phyloP scores from a whole-genome alignment of 495 filamentous ascomycete genomes.

The Halenospora varia region DNA sequence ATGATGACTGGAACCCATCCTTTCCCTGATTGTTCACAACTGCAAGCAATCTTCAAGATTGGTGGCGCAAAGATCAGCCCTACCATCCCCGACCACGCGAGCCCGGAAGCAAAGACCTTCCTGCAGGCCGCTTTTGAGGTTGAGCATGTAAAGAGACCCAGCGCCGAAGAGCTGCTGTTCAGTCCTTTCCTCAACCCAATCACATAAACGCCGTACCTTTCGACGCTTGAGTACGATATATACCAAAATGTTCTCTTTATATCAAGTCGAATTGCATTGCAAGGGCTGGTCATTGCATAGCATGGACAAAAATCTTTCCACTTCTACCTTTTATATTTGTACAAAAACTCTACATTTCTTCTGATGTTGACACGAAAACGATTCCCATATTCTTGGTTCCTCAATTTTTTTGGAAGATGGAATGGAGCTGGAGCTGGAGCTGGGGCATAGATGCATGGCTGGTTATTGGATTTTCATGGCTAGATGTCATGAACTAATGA shows the following conservation, averaged over 20 bases:
- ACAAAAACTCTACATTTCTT: not conserved
- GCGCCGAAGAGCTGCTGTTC: conserved; percentile 81
- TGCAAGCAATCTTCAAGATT: conserved; percentile 99
- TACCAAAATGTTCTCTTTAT: not conserved
- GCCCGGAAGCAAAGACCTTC: conserved; percentile 81
- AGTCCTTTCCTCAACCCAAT: conserved; percentile 63
- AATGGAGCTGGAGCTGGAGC: not conserved
- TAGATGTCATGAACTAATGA: no score
- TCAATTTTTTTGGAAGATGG: not conserved
- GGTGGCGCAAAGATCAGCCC: conserved; percentile 82
- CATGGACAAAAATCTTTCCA: not conserved
- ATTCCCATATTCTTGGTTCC: not conserved
- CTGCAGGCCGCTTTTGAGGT: conserved; percentile 88
- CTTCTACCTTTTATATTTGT: not conserved
- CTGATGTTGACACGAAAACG: not conserved
- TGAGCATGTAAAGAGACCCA: conserved; percentile 87
- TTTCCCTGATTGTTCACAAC: conserved; percentile 93
- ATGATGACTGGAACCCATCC: conserved; percentile 98
- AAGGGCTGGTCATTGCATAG: conserved; percentile 16
- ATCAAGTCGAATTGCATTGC: conserved; percentile 19
- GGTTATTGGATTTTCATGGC: no score
- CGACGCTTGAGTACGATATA: not conserved
- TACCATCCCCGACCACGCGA: conserved; percentile 83
- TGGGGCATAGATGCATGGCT: not conserved
- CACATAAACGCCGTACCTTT: conserved; percentile 9